Conservation (phyloP, 805 yeast genomes). For the Scheffersomyces ergatensis region DNA sequence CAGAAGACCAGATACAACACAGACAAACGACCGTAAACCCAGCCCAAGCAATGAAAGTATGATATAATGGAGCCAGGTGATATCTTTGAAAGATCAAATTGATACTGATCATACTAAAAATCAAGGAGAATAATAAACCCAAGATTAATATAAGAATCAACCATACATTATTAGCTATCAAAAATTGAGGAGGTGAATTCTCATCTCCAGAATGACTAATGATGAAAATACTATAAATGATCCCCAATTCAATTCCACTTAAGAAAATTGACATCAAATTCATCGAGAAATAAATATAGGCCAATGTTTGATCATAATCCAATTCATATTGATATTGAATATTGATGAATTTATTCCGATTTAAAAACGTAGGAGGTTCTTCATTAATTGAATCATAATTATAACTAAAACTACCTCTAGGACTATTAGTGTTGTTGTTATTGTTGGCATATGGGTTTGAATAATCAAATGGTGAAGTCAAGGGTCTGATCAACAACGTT, state of each 20-base stretch:
- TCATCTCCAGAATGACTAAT: conserved; percentile 9
- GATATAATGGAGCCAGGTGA: conserved; percentile 21
- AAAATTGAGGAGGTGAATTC: conserved; percentile 16
- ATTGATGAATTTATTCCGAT: conserved; percentile 16
- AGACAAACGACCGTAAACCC: conserved; percentile 11
- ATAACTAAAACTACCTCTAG: background rate
- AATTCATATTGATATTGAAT: conserved; percentile 21
- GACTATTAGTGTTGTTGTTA: too few relatives aligned
- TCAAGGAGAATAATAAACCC: conserved; percentile 30
- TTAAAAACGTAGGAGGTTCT: conserved; percentile 21
- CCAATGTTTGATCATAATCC: conserved; percentile 35
- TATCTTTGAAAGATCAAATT: conserved; percentile 31
- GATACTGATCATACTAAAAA: conserved; percentile 33
- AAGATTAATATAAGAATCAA: conserved; percentile 26
- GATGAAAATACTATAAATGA: conserved; percentile 26
- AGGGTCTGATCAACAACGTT: background rate
- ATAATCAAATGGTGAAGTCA: background rate
- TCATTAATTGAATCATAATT: conserved; percentile 35
- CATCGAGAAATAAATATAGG: conserved; percentile 35
- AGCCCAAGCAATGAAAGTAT: conserved; percentile 11
- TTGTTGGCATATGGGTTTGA: background rate
- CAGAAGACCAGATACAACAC: conserved; percentile 13
- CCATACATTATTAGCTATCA: conserved; percentile 28
- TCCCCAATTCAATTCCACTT: conserved; percentile 39
- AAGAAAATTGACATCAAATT: conserved; percentile 33